These are phyloP conservation scores for Blastobotrys raffinosifermentans DNA, from an alignment of 1,139 yeast genomes.

Conservation along the genomic window DNA sequence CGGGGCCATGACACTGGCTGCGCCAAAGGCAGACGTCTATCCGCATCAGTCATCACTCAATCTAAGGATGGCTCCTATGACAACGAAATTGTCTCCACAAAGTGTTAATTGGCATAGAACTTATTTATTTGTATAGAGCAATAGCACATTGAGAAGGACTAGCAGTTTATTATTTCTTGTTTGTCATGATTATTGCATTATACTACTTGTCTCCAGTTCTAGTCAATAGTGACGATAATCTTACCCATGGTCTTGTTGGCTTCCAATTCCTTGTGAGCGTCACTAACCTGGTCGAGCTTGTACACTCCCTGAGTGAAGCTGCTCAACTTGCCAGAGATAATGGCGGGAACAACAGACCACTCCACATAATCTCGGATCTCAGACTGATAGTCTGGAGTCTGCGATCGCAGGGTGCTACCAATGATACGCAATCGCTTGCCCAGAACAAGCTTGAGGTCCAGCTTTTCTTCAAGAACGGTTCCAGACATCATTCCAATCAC, in stretches of 20 bases:
- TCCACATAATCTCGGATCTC: slow-evolving; percentile 24
- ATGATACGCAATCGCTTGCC: slow-evolving; percentile 25
- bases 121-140: slow-evolving; percentile 3
- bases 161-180: too few species aligned
- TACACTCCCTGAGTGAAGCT: slow-evolving; percentile 24
- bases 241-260: slow-evolving; percentile 30
- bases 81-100: slow-evolving; percentile 30
- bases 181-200: neutral
- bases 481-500: slow-evolving; percentile 29
- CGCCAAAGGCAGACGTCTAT: slow-evolving; percentile 63
- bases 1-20: slow-evolving; percentile 83
- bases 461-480: slow-evolving; percentile 17
- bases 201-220: too few species aligned
- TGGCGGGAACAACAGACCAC: slow-evolving; percentile 24
- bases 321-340: slow-evolving; percentile 22
- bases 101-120: slow-evolving; percentile 19
- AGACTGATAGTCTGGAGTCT: slow-evolving; percentile 25
- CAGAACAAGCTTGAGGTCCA: slow-evolving; percentile 22
- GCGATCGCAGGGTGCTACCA: slow-evolving; percentile 32
- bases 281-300: slow-evolving; percentile 23
- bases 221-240: slow-evolving; percentile 28
- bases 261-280: slow-evolving; percentile 30
- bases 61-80: slow-evolving; percentile 26
- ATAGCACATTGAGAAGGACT: neutral
- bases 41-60: slow-evolving; percentile 51